phyloP scores from a whole-genome alignment of 805 yeast species.

The Candida krabiensis region DNA sequence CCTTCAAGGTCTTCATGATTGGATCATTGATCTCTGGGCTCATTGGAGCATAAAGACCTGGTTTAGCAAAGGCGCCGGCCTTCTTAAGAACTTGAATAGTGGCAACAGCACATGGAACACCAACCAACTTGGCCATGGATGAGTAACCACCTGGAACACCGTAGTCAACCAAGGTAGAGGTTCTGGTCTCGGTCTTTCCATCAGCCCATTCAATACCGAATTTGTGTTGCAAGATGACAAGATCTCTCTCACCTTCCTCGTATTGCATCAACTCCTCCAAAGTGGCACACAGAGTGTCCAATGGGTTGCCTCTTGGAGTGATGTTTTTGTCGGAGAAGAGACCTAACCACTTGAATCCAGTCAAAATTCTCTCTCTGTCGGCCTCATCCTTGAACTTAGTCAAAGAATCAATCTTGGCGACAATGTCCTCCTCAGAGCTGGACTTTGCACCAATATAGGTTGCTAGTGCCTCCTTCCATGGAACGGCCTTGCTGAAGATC shows the following conservation, averaged over 20 bases:
- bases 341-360: slow-evolving; percentile 94
- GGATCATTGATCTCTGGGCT: slow-evolving; percentile 88
- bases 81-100: slow-evolving; percentile 72
- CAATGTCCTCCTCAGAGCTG: slow-evolving; percentile 66
- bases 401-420: slow-evolving; percentile 71
- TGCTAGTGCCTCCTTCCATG: slow-evolving; percentile 91
- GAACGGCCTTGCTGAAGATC: slow-evolving; percentile 51
- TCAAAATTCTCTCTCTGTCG: slow-evolving; percentile 82
- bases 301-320: slow-evolving; percentile 89
- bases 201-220: slow-evolving; percentile 97
- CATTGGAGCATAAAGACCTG: slow-evolving; percentile 93
- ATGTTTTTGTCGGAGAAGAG: slow-evolving; percentile 74
- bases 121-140: slow-evolving; percentile 97
- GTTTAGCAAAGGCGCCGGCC: slow-evolving; percentile 63
- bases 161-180: slow-evolving; percentile 92
- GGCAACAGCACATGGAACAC: slow-evolving; percentile 98
- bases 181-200: slow-evolving; percentile 87
- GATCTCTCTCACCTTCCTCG: slow-evolving; percentile 92
- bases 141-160: slow-evolving; percentile 93
- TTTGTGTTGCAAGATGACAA: slow-evolving; percentile 95
- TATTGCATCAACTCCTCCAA: slow-evolving; percentile 95
- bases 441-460: slow-evolving; percentile 74
- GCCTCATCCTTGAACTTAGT: slow-evolving; percentile 78
- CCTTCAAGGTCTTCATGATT: slow-evolving; percentile 87
- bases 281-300: slow-evolving; percentile 96